Conservation (phyloP, 116 monocot species). For the Zostera marina region DNA sequence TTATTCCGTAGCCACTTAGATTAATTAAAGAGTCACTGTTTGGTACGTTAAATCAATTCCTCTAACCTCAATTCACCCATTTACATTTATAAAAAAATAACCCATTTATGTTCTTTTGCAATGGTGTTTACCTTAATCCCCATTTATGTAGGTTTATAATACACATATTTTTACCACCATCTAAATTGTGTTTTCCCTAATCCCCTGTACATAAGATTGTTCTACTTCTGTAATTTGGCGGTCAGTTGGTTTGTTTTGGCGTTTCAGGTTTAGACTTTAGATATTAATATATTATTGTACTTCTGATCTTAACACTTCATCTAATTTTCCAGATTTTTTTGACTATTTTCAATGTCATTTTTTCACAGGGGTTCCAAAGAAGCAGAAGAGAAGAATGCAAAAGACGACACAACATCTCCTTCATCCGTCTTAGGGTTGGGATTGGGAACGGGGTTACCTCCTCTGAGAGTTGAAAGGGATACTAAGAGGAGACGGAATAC, state of each 20-base stretch:
- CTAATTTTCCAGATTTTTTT: not conserved
- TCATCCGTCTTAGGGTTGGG: constrained; percentile 36
- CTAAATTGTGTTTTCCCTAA: not conserved
- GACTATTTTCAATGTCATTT: not conserved
- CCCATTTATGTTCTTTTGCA: too few species aligned
- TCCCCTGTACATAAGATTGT: too few species aligned
- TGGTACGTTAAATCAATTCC: too few species aligned
- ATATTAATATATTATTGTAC: not conserved
- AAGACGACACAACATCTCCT: constrained; percentile 5
- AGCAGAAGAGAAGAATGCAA: constrained; percentile 2
- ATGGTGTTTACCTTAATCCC: too few species aligned
- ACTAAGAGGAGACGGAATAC: constrained; percentile 21
- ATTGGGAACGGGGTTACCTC: constrained; percentile 52
- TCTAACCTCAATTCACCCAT: too few species aligned
- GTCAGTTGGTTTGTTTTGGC: not conserved
- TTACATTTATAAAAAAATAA: too few species aligned
- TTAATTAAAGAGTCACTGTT: too few species aligned
- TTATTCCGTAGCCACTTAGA: too few species aligned
- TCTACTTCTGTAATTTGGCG: not conserved
- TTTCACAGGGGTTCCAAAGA: not conserved
- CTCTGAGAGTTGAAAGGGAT: constrained; percentile 11
- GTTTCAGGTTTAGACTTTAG: not conserved
- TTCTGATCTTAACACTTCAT: not conserved
- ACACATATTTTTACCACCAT: not conserved
- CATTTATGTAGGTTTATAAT: not conserved